Conservation (phyloP, 192 early-diverging fungal genomes). For the Spizellomyces sp. region DNA sequence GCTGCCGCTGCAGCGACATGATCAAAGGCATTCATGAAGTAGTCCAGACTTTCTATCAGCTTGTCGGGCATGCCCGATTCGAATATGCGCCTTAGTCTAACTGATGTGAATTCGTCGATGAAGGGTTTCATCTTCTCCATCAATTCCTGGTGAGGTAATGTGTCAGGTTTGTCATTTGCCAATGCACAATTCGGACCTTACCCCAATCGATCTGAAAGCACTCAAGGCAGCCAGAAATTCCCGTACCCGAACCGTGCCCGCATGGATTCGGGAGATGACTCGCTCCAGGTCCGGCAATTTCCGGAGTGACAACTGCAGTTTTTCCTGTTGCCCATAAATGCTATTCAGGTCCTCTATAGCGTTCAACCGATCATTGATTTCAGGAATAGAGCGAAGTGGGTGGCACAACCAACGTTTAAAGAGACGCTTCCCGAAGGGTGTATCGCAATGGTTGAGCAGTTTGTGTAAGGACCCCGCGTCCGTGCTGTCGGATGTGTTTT, state of each 20-base stretch:
- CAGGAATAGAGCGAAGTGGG: constrained; percentile 65
- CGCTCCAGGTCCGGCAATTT: constrained; percentile 87
- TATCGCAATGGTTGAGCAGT: constrained; percentile 79
- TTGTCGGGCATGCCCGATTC: constrained; percentile 49
- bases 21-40: constrained; percentile 79
- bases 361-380: constrained; percentile 85
- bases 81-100: constrained; percentile 53
- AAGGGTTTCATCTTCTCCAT: constrained; percentile 18
- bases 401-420: constrained; percentile 84
- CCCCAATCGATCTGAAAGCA: constrained; percentile 53
- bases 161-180: constrained; percentile 1
- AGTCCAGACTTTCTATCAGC: constrained; percentile 63
- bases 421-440: constrained; percentile 79
- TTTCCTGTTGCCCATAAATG: constrained; percentile 24
- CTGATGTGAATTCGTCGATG: constrained; percentile 8
- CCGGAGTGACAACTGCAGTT: constrained; percentile 12
- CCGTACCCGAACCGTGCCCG: constrained; percentile 78
- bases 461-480: constrained; percentile 81
- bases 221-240: constrained; percentile 77
- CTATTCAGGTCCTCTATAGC: constrained; percentile 79
- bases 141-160: constrained; percentile 6
- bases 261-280: constrained; percentile 86
- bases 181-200: constrained; percentile 34
- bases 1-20: constrained; percentile 52
- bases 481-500: constrained; percentile 75